Evolutionary conservation across 2,329 filamentous ascomycete genomes (phyloP).

Genomic region (Aspergillus cejpii): DNA sequence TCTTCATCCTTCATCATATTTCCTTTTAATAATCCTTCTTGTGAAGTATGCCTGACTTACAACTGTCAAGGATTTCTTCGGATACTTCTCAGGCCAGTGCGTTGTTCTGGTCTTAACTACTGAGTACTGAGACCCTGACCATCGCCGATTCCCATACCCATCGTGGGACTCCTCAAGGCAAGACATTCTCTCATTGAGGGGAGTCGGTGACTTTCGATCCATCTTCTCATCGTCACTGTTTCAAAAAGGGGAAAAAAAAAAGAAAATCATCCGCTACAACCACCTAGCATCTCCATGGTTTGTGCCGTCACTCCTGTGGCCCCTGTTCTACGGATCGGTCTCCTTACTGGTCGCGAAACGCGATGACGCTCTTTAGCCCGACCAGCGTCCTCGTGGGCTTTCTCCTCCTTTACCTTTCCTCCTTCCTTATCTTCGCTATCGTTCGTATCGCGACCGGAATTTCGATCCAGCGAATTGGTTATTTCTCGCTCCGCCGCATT

Average conservation of each 20-base stretch:
- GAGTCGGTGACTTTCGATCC: not conserved
- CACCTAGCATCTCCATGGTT: constrained; percentile 18
- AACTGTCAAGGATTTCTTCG: constrained; percentile 7
- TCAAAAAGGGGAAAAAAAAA: not conserved
- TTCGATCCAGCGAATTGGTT: constrained; percentile 91
- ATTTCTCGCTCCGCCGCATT: constrained; percentile 82
- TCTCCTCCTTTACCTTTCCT: constrained; percentile 79
- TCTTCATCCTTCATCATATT: not conserved
- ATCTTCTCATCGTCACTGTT: not conserved
- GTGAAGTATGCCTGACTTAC: constrained; percentile 18
- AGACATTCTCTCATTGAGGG: not conserved
- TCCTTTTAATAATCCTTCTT: not conserved
- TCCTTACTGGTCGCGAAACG: constrained; percentile 29
- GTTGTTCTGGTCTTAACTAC: constrained; percentile 17
- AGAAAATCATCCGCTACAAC: not conserved
- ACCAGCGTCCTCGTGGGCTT: constrained; percentile 81
- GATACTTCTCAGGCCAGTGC: constrained; percentile 11
- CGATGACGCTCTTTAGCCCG: constrained; percentile 49
- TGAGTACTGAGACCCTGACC: constrained; percentile 21
- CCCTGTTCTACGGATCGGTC: constrained; percentile 24
- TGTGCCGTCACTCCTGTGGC: constrained; percentile 9
- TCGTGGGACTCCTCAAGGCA: not conserved
- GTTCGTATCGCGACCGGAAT: constrained; percentile 87
- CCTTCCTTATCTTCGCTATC: constrained; percentile 89
- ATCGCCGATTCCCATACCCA: constrained; percentile 8